These are phyloP conservation scores for Xerocomus potaroensis DNA, from an alignment of 768 basidiomycete genomes.

Conservation along the genomic window DNA sequence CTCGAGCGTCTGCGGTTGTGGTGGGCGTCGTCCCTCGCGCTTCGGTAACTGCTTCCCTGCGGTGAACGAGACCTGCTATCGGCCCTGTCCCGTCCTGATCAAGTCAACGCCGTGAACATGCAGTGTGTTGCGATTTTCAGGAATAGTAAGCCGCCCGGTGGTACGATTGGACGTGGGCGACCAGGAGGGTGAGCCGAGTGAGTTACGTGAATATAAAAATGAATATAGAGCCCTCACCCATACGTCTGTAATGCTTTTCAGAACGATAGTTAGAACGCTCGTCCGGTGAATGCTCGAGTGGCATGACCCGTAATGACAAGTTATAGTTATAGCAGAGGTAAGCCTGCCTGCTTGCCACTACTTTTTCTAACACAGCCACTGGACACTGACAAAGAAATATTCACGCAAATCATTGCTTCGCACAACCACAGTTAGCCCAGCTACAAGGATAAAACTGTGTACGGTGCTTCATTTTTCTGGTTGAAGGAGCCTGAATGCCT, in stretches of 20 bases:
- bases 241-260: constrained; percentile 11
- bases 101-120: neutral
- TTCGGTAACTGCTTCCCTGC: constrained; percentile 3
- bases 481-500: no score
- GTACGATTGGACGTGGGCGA: constrained; percentile 11
- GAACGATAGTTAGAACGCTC: constrained; percentile 6
- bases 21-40: constrained; percentile 9
- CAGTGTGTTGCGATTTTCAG: neutral
- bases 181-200: constrained; percentile 23
- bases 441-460: no score
- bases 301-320: no score
- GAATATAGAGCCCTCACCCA: constrained; percentile 21
- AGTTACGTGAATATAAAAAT: constrained; percentile 12
- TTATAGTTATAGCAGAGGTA: no score
- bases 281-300: constrained; percentile 6
- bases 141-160: constrained; percentile 18
- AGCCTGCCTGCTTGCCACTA: no score
- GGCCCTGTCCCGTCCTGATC: constrained; percentile 17
- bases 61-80: constrained; percentile 27
- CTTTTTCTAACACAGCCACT: constrained; percentile 1
- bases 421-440: no score
- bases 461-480: no score
- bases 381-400: neutral
- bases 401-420: neutral
- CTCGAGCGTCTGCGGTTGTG: constrained; percentile 18